A percentile compares a stretch with the other conserved stretches of the same genome.
These are phyloP conservation scores for Silene uniflora DNA, from an alignment of 148 eudicot genomes.

Conservation along the genomic window DNA sequence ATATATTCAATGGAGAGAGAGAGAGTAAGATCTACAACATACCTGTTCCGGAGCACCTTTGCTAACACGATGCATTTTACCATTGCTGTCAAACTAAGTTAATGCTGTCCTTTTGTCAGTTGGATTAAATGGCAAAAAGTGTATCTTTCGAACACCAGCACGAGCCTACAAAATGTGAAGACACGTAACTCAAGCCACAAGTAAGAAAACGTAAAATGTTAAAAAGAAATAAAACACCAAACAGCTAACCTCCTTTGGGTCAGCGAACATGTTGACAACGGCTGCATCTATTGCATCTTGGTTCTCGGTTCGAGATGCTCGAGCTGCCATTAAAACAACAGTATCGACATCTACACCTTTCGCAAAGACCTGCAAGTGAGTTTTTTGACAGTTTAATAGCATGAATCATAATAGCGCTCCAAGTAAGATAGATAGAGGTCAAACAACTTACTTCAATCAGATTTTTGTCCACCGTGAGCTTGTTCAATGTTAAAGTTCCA, in stretches of 20 bases:
- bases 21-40: slow-evolving; percentile 12
- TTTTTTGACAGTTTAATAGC: slow-evolving; percentile 3
- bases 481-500: slow-evolving; percentile 86
- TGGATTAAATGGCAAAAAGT: slow-evolving; percentile 94
- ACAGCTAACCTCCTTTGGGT: slow-evolving; percentile 80
- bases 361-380: slow-evolving; percentile 67
- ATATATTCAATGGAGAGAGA: neutral
- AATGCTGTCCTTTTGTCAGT: slow-evolving; percentile 95
- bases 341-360: slow-evolving; percentile 86
- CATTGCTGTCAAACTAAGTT: slow-evolving; percentile 77
- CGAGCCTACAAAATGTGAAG: slow-evolving; percentile 59
- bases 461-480: slow-evolving; percentile 92
- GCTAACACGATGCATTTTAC: slow-evolving; percentile 94
- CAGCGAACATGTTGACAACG: slow-evolving; percentile 89
- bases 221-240: neutral
- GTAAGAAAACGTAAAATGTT: slow-evolving; percentile 3
- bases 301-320: slow-evolving; percentile 87
- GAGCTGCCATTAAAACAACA: slow-evolving; percentile 97
- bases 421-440: neutral
- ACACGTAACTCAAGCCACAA: slow-evolving; percentile 14
- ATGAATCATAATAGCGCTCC: neutral
- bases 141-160: slow-evolving; percentile 85
- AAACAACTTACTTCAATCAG: slow-evolving; percentile 60
- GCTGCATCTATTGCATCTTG: slow-evolving; percentile 99
- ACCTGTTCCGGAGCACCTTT: slow-evolving; percentile 99